Conservation (phyloP, 2,329 filamentous ascomycete genomes). For the Emergomyces pasteurianus region DNA sequence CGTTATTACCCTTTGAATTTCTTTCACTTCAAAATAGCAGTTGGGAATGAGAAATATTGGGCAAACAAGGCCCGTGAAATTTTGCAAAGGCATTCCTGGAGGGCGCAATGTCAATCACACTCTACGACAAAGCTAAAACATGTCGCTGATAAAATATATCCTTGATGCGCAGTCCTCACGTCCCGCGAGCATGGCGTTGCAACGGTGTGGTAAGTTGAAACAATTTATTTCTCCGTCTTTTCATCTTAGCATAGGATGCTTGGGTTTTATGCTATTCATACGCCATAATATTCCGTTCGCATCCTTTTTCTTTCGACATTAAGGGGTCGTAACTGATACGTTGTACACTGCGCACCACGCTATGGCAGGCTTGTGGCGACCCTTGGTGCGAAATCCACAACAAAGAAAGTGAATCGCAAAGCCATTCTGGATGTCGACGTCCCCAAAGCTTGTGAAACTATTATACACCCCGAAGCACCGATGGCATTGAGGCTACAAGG, state of each 20-base stretch:
- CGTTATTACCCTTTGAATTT: not conserved
- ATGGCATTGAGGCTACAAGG: conserved; percentile 84
- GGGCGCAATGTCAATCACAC: not conserved
- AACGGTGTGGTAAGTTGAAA: conserved; percentile 66
- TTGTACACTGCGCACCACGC: not conserved
- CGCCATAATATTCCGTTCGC: not conserved
- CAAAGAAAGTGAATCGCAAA: conserved; percentile 68
- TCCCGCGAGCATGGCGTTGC: conserved; percentile 82
- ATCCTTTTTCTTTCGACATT: not conserved
- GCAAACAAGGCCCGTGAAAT: not conserved
- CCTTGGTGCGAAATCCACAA: conserved; percentile 57
- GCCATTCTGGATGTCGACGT: conserved; percentile 83
- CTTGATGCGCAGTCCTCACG: conserved; percentile 51
- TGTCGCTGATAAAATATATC: not conserved
- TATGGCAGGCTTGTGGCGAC: conserved; percentile 74
- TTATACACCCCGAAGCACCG: conserved; percentile 71
- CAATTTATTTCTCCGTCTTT: not conserved
- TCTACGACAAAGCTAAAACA: not conserved
- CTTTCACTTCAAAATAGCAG: not conserved
- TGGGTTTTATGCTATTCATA: not conserved
- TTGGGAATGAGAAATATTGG: not conserved
- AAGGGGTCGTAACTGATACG: not conserved
- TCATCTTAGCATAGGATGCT: not conserved
- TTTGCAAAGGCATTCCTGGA: not conserved
- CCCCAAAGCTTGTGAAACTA: conserved; percentile 75